Evolutionary conservation across 768 basidiomycete species (phyloP), one percentile per base, ranked within the genome.

Genomic region (Chalciporus sphaerocephalus): DNA sequence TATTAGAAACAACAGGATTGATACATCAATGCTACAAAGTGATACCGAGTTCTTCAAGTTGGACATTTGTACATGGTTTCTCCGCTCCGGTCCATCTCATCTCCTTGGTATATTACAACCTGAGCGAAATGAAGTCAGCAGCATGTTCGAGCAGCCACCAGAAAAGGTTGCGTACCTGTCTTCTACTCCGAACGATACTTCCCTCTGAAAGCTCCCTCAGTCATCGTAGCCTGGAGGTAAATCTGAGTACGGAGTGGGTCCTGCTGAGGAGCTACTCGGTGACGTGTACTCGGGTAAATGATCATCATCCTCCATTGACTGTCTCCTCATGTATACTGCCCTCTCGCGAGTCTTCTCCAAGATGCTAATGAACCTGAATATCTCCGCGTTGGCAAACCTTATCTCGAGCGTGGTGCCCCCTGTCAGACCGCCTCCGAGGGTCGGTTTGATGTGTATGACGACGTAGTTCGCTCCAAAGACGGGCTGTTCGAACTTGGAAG

Each of bases 321-420:
- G 80, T 38, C 85, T 70, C 60, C 72, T 81, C 87, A 88, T 87
- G 54, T 83, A 87, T 40, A 87, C 78, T 13, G 80, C 80, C 38
- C 77, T 70, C 67, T 90, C 87, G 40, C 87, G 76, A 25, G 85
- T 79, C 72, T 90, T 90, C 68, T 87, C 86, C 42, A 92, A 65
- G 20, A 79, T 62, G 38, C 75, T 78, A 28, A 83, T 79, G 54
- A 92, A 92, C 59, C 80, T 73, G 56, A 88, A 87, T 71, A 89
- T 79, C 11, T 79, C 76, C 35, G 75, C 71, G 58, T 86, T 75
- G 60, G 75, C 78, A 60, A 87, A 76, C 44, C 87, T 76, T 32
- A 90, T 67, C 63, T 89, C 85, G 3, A 75, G 77, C 41, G 64
- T 75, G 12, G 85, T 84, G 2, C 84, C 85, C 2, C 75, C 66